These are phyloP conservation scores for Starmerella apis DNA, from an alignment of 805 yeast genomes.

Conservation along the genomic window DNA sequence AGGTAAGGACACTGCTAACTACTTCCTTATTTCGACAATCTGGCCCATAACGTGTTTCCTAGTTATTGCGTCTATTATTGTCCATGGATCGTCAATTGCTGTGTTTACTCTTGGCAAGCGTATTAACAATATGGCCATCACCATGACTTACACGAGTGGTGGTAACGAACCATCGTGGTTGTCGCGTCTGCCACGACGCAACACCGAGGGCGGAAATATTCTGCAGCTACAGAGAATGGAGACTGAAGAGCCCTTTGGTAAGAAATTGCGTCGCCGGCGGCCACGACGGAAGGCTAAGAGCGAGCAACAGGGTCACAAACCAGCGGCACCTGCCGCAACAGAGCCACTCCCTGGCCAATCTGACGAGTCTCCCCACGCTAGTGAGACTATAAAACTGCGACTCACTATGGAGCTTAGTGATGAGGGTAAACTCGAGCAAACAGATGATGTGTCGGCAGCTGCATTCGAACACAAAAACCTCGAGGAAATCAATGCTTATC, in stretches of 20 bases:
- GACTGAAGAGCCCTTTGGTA: constrained; percentile 39
- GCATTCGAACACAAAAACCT: constrained; percentile 24
- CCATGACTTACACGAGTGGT: constrained; percentile 65
- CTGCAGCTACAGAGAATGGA: constrained; percentile 77
- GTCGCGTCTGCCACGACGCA: constrained; percentile 56
- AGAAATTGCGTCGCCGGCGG: constrained; percentile 5
- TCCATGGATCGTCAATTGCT: constrained; percentile 87
- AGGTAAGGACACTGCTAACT: constrained; percentile 41
- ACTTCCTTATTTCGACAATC: constrained; percentile 42
- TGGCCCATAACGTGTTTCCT: constrained; percentile 82
- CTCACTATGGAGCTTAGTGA: constrained; percentile 19
- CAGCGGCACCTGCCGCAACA: neutral
- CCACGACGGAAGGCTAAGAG: neutral
- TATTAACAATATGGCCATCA: constrained; percentile 81
- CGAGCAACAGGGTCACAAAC: neutral
- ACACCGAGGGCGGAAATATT: constrained; percentile 64
- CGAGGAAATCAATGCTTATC: constrained; percentile 39
- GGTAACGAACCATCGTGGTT: constrained; percentile 68
- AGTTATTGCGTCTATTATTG: constrained; percentile 69
- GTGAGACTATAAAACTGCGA: constrained; percentile 14
- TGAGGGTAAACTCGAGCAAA: constrained; percentile 19
- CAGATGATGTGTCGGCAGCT: constrained; percentile 17
- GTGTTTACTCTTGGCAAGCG: constrained; percentile 69
- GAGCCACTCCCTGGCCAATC: neutral
- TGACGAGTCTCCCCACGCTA: neutral